Evolutionary conservation across 768 basidiomycete species (phyloP).

Genomic region (Melanogaster broomeanus): DNA sequence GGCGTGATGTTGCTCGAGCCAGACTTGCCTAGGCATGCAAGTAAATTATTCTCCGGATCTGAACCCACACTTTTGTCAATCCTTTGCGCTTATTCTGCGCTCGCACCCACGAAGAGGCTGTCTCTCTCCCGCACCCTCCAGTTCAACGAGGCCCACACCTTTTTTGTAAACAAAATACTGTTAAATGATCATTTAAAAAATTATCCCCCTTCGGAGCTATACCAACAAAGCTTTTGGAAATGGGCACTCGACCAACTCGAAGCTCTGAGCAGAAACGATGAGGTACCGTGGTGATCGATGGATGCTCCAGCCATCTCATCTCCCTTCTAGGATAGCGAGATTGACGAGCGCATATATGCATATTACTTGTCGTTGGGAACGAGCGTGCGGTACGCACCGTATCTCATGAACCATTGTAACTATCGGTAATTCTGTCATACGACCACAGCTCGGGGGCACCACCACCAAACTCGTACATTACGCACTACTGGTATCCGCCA

Average conservation of each 20-base stretch:
- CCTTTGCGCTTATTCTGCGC: constrained; percentile 53
- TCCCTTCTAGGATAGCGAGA: constrained; percentile 51
- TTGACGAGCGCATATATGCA: constrained; percentile 66
- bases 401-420: neutral
- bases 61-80: constrained; percentile 40
- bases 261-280: constrained; percentile 33
- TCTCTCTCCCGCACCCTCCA: constrained; percentile 41
- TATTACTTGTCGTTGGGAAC: constrained; percentile 52
- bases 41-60: neutral
- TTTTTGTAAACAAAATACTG: constrained; percentile 55
- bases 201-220: constrained; percentile 65
- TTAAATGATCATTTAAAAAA: constrained; percentile 49
- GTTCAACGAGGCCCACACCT: constrained; percentile 48
- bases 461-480: constrained; percentile 53
- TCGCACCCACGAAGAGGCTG: constrained; percentile 46
- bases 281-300: constrained; percentile 41
- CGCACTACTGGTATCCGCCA: constrained; percentile 57
- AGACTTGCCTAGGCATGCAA: neutral
- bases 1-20: neutral
- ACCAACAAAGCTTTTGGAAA: constrained; percentile 74
- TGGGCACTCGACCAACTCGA: constrained; percentile 63
- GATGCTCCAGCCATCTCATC: constrained; percentile 1
- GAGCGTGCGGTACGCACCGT: constrained; percentile 27
- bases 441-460: constrained; percentile 26
- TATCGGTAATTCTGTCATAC: neutral